Evolutionary conservation across 169 alveolate genomes (phyloP).

Genomic region (Cryptosporidium bovis): DNA sequence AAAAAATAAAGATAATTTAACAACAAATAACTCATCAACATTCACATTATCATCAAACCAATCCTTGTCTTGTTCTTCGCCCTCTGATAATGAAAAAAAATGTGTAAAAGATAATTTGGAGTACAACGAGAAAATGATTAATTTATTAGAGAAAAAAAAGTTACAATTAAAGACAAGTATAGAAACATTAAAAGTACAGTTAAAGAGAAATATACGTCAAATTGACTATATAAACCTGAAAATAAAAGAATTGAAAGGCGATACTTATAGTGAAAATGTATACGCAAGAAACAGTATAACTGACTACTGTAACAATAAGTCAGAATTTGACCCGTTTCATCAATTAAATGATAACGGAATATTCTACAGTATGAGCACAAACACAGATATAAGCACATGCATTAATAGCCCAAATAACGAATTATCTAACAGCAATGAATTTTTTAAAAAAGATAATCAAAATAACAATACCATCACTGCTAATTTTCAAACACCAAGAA

Average conservation of each 20-base stretch:
- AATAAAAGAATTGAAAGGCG: constrained; percentile 26
- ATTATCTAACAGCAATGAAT: constrained; percentile 32
- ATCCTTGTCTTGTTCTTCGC: too few relatives aligned
- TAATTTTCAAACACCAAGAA: neutral
- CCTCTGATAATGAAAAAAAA: too few relatives aligned
- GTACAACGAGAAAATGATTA: constrained; percentile 7
- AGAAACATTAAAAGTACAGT: constrained; percentile 16
- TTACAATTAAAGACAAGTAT: constrained; percentile 14
- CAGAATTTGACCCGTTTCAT: too few relatives aligned
- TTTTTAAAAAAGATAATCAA: too few relatives aligned
- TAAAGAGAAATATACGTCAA: constrained; percentile 52
- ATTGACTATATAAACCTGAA: constrained; percentile 45
- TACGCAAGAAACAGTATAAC: constrained; percentile 4
- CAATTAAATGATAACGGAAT: too few relatives aligned
- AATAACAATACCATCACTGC: too few relatives aligned
- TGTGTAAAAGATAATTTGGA: neutral
- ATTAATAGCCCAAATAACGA: constrained; percentile 46
- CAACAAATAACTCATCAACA: neutral
- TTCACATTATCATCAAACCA: too few relatives aligned
- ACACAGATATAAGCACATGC: constrained; percentile 20
- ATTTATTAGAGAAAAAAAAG: constrained; percentile 24
- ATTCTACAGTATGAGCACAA: neutral
- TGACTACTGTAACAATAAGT: neutral
- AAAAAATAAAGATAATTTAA: neutral
- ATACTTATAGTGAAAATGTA: neutral